phyloP scores from a whole-genome alignment of 2,329 filamentous ascomycete genomes.

The Aspergillus aculeatus region DNA sequence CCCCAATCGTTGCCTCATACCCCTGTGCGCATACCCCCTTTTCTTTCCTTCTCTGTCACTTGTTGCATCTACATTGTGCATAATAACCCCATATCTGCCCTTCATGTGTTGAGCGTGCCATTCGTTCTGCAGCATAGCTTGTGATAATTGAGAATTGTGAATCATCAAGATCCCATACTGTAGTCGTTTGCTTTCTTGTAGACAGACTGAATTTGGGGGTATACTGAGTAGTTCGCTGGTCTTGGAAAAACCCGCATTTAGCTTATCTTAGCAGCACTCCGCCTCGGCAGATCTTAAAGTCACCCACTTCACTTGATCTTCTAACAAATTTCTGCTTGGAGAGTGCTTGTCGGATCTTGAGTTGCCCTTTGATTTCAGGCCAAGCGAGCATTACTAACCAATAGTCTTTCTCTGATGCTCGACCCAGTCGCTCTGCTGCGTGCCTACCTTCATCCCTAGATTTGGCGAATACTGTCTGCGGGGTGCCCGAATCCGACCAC shows the following conservation, averaged over 20 bases:
- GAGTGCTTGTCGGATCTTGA: background rate
- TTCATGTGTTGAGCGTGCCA: constrained; percentile 16
- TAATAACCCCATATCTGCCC: constrained; percentile 18
- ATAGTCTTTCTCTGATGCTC: background rate
- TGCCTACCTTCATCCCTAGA: background rate
- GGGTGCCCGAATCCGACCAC: background rate
- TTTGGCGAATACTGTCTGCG: background rate
- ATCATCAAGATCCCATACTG: background rate
- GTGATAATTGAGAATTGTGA: constrained; percentile 19
- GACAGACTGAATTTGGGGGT: background rate
- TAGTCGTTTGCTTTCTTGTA: background rate
- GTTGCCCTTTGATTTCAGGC: background rate
- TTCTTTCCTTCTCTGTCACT: constrained; percentile 22
- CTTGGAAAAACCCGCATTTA: background rate
- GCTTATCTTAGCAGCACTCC: background rate
- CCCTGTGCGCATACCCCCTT: constrained; percentile 30
- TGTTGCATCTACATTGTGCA: constrained; percentile 18
- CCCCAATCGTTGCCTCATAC: constrained; percentile 36
- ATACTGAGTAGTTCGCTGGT: too few species aligned
- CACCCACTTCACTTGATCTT: background rate
- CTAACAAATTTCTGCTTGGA: background rate
- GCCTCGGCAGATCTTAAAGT: background rate
- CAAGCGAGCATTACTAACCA: background rate
- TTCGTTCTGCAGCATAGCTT: constrained; percentile 17
- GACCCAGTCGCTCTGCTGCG: background rate